These are phyloP conservation scores for Erigeron philadelphicus DNA, from an alignment of 140 eudicot genomes.

Conservation along the genomic window DNA sequence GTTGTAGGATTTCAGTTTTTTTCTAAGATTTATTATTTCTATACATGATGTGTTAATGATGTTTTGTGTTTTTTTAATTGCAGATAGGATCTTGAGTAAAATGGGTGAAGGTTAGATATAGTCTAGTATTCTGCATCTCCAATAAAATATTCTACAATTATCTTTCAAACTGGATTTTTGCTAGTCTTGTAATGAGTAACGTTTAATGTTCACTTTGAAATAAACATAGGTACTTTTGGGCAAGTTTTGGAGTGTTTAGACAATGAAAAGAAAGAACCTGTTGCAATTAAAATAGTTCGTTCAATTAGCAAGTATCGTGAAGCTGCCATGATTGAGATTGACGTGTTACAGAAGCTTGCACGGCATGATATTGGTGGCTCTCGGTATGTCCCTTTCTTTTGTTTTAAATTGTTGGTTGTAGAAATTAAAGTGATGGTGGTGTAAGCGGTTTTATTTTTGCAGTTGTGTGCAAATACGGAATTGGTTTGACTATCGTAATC, in stretches of 20 bases:
- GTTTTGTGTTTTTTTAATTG: constrained; percentile 22
- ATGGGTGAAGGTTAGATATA: constrained; percentile 95
- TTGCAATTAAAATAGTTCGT: constrained; percentile 88
- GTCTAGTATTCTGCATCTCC: constrained; percentile 12
- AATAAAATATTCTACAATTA: not conserved
- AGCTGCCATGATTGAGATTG: constrained; percentile 96
- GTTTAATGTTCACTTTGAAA: constrained; percentile 8
- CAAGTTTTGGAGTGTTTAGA: constrained; percentile 95
- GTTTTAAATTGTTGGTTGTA: constrained; percentile 13
- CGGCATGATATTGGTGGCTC: constrained; percentile 77
- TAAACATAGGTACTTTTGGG: constrained; percentile 79
- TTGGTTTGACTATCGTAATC: constrained; percentile 99
- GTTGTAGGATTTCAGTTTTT: not conserved
- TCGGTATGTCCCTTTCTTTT: constrained; percentile 52
- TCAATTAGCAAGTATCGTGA: constrained; percentile 80
- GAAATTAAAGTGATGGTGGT: constrained; percentile 37
- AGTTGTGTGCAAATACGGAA: constrained; percentile 99
- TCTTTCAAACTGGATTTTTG: not conserved
- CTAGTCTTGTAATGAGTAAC: constrained; percentile 11
- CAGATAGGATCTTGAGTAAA: constrained; percentile 93
- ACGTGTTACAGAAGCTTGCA: constrained; percentile 75
- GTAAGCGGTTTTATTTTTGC: constrained; percentile 76
- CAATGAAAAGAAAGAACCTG: constrained; percentile 75
- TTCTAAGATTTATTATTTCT: not conserved
- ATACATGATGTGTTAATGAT: not conserved